Evolutionary conservation across 2,329 filamentous ascomycete genomes (phyloP), one percentile per base, ranked within the genome.

Genomic region (Xenoacremonium recifei): DNA sequence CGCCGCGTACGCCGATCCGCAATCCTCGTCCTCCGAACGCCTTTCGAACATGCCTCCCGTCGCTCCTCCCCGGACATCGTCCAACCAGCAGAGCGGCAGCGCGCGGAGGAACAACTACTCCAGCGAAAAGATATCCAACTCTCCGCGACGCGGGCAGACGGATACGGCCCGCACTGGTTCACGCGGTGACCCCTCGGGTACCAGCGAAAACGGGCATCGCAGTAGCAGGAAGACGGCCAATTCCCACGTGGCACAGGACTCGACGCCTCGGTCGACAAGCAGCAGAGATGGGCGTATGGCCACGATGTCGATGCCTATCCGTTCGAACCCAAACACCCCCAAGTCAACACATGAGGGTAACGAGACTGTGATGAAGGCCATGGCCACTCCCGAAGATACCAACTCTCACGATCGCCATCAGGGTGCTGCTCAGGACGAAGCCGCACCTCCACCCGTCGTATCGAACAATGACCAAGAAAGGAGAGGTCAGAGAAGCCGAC

Each of bases 61-160:
- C 54, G 84, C 86, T 41, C 90, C 87, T 35, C 87, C 88, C 25
- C 81, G 90, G 59, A 91, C 87, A 6, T 95, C 90, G 12, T 93
- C 89, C 32, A 85, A 82, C 50, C 65, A 69, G 48, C 66, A 69
- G 48, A 54, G 60, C 53, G 61, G 70, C 13, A 67, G 59, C 51
- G 68, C 75, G 20, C 67, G 75, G 40, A 69, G 73, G 54, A 61
- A 64, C 27, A 61, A 69, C 13, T 68, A 74, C 39, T 54, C 69
- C n/a, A 67, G 62, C 54, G 74, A 77, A 35, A 71, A 69, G 46
- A 57, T 65, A 29, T 59, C 66, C 27, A 65, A 66, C 45, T 70
- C 74, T 4, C 66, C 73, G 3, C 66, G 68, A 40, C 67, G 69
- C 42, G 61, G 56, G 6, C 62, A 63, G 37, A 59, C 53, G 18